Conservation (phyloP, 1,139 yeast genomes). For the Kluyveromyces sp. region DNA sequence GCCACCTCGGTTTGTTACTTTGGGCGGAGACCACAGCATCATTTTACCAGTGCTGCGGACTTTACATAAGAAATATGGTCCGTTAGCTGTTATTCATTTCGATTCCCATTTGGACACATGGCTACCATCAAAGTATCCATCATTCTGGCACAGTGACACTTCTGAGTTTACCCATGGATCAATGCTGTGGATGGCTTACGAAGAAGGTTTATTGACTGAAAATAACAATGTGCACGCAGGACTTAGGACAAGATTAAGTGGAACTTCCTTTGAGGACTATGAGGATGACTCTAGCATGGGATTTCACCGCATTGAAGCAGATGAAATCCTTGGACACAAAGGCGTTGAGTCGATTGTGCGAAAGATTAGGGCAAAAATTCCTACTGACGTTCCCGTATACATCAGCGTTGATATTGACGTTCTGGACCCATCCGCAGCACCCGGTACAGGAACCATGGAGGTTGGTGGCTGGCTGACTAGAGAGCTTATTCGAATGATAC, state of each 20-base stretch:
- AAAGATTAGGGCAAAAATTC: slow-evolving; percentile 45
- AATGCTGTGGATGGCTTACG: slow-evolving; percentile 70
- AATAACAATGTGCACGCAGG: slow-evolving; percentile 63
- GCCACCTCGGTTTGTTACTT: slow-evolving; percentile 54
- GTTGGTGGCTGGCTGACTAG: slow-evolving; percentile 80
- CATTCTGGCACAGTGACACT: slow-evolving; percentile 63
- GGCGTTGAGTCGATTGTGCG: slow-evolving; percentile 51
- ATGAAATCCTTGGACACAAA: slow-evolving; percentile 51
- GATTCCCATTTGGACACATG: slow-evolving; percentile 80
- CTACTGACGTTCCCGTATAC: slow-evolving; percentile 56
- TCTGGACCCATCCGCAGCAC: slow-evolving; percentile 73
- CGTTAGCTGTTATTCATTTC: slow-evolving; percentile 62
- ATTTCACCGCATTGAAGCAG: slow-evolving; percentile 57
- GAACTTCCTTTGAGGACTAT: slow-evolving; percentile 49
- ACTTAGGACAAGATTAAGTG: slow-evolving; percentile 59
- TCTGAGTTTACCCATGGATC: slow-evolving; percentile 69
- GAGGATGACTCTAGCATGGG: slow-evolving; percentile 59
- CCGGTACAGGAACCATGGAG: slow-evolving; percentile 81
- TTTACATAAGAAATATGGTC: slow-evolving; percentile 51
- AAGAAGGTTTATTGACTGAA: slow-evolving; percentile 55
- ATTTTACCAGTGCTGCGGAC: slow-evolving; percentile 65
- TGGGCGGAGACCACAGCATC: slow-evolving; percentile 77
- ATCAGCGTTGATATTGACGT: slow-evolving; percentile 73
- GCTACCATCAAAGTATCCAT: slow-evolving; percentile 62
- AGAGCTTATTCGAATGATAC: slow-evolving; percentile 56